Evolutionary conservation across 257 asterid genomes (phyloP), one percentile per base, ranked within the genome.

Genomic region (Solanum chiquidenum): DNA sequence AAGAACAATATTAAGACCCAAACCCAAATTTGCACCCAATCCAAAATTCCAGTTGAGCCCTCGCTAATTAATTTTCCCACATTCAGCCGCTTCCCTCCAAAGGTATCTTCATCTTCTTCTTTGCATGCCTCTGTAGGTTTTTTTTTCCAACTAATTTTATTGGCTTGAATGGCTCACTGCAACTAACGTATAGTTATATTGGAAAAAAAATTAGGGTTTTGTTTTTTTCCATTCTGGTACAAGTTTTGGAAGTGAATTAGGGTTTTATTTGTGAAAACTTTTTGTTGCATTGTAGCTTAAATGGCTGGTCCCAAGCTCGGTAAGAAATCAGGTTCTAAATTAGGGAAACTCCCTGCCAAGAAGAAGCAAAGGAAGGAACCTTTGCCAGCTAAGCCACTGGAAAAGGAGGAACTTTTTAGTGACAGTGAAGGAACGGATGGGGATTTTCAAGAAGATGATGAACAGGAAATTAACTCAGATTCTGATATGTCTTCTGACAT

Each of bases 401-500:
- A 88, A 88, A 91, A 91, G 74, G 93, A 91, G 88, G 93, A 92
- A 40, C 84, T 91, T 77, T 27, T 88, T 38, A 89, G 92, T 77
- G 98, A 93, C 79, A 92, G 94, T 25, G 98, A 93, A 77, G 90
- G 82, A 64, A 69, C 73, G 2, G 94, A 86, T 75, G 94, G 86
- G 68, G 90, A 91, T 71, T 89, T 88, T 20, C 90, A 92, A 52
- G 87, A 64, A 49, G 87, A 71, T 49, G 90, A 89, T 68, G 94
- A 92, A 83, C 88, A 66, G 64, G 92, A 62, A 83, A 83, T 62
- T 25, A 90, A 90, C 74, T 89, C 98, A n/a, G 94, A 91, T 69
- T 95, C 95, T 66, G 98, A 93, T 4, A 89, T 94, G 89, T 96
- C 96, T 8, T 93, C 98, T 9, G 95, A 89, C 23, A 96, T 93